Percentiles rank a stretch among this genome's conserved stretches.
Evolutionary conservation across 106 monocot genomes (phyloP).

Genomic region (Chionographis japonica): DNA sequence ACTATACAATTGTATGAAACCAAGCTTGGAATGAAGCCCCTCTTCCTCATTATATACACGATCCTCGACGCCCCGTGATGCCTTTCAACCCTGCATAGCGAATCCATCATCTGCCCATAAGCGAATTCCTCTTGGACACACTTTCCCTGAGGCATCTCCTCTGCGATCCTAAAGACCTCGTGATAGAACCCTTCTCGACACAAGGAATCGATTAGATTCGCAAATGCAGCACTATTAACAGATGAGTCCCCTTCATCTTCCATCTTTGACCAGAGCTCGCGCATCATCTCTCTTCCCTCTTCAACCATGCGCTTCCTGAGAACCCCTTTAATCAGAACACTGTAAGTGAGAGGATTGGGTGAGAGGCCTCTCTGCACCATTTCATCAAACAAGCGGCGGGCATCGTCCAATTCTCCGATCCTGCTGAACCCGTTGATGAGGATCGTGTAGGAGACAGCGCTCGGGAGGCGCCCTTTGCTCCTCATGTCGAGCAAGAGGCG

Average conservation of each 20-base stretch:
- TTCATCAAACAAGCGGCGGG: slow-evolving; percentile 62
- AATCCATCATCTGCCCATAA: slow-evolving; percentile 88
- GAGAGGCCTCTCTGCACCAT: slow-evolving; percentile 34
- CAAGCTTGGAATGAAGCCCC: slow-evolving; percentile 61
- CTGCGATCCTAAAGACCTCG: slow-evolving; percentile 75
- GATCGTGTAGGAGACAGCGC: slow-evolving; percentile 53
- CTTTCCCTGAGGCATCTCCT: slow-evolving; percentile 70
- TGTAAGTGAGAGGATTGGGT: slow-evolving; percentile 77
- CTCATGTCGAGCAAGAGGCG: slow-evolving; percentile 39
- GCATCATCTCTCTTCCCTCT: slow-evolving; percentile 39
- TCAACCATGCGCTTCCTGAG: slow-evolving; percentile 39
- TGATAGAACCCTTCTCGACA: slow-evolving; percentile 70
- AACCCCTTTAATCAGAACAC: slow-evolving; percentile 50
- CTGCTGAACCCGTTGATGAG: slow-evolving; percentile 57
- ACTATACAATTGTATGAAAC: slow-evolving; percentile 86
- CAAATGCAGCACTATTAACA: slow-evolving; percentile 58
- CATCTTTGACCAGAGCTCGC: slow-evolving; percentile 61
- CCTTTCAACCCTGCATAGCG: slow-evolving; percentile 52
- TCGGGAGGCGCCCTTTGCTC: slow-evolving; percentile 29
- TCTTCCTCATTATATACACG: slow-evolving; percentile 80
- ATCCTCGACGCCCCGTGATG: slow-evolving; percentile 79
- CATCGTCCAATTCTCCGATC: slow-evolving; percentile 30
- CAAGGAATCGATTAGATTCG: slow-evolving; percentile 64
- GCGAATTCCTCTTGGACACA: slow-evolving; percentile 54
- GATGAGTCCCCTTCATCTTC: slow-evolving; percentile 21